A percentile compares a stretch with the other conserved stretches of the same genome.
These are phyloP conservation scores for Talaromyces amestolkiae DNA, from an alignment of 2,329 filamentous ascomycete species.

Conservation along the genomic window DNA sequence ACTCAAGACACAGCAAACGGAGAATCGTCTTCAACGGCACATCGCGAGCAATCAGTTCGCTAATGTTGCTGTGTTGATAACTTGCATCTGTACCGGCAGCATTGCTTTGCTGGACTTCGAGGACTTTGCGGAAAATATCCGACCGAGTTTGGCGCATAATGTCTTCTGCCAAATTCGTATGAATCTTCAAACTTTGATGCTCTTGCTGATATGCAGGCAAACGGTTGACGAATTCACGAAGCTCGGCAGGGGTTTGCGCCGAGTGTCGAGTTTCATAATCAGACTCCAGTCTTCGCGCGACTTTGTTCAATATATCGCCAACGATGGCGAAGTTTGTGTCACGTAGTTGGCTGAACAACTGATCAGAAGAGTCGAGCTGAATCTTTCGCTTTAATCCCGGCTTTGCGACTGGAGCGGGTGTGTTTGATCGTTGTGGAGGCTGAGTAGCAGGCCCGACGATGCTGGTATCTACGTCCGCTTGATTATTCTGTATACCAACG, in stretches of 20 bases:
- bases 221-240: constrained; percentile 93
- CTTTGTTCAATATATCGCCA: constrained; percentile 81
- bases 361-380: constrained; percentile 82
- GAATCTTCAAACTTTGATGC: constrained; percentile 85
- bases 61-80: constrained; percentile 84
- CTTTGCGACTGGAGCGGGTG: constrained; percentile 49
- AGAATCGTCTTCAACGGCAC: constrained; percentile 78
- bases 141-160: constrained; percentile 90
- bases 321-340: constrained; percentile 96
- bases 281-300: constrained; percentile 77
- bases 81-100: constrained; percentile 86
- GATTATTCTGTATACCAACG: constrained; percentile 87
- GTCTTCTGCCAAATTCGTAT: constrained; percentile 89
- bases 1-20: constrained; percentile 84
- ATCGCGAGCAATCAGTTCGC: constrained; percentile 89
- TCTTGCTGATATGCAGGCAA: constrained; percentile 89
- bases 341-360: constrained; percentile 80
- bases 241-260: constrained; percentile 82
- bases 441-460: constrained; percentile 70
- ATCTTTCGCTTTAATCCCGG: constrained; percentile 81
- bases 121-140: constrained; percentile 79
- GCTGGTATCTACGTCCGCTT: constrained; percentile 87
- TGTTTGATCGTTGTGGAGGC: constrained; percentile 56
- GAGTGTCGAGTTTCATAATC: constrained; percentile 87
- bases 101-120: constrained; percentile 95